A percentile compares a stretch with the other conserved stretches of the same genome.
Conservation (phyloP, 2,329 filamentous ascomycete species). For the Stromatinia cepivora region DNA sequence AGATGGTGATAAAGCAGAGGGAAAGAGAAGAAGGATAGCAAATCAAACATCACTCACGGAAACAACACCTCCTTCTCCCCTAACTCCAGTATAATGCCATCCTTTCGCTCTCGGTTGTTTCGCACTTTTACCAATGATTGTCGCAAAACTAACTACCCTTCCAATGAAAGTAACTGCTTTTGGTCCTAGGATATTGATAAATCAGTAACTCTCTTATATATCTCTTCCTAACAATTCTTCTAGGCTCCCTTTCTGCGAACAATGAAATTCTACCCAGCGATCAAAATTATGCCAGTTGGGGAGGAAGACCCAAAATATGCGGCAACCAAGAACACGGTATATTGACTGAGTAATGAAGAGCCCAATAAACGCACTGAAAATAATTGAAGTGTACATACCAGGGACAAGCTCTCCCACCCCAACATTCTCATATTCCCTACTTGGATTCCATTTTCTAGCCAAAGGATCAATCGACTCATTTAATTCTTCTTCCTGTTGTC, state of each 20-base stretch:
- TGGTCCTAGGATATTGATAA: conserved; percentile 49
- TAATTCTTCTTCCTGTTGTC: conserved; percentile 43
- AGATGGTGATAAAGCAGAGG: background rate
- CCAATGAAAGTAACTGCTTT: conserved; percentile 53
- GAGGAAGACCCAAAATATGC: background rate
- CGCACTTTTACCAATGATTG: conserved; percentile 46
- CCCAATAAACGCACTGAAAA: background rate
- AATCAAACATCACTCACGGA: conserved; percentile 44
- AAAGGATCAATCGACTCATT: conserved; percentile 44
- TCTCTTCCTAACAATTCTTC: too few species aligned
- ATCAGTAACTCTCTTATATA: conserved; percentile 47
- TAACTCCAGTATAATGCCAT: conserved; percentile 55
- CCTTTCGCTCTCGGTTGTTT: conserved; percentile 49
- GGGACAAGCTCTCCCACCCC: background rate
- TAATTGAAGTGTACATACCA: background rate
- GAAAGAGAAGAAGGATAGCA: background rate
- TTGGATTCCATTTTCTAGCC: conserved; percentile 45
- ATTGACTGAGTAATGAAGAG: background rate
- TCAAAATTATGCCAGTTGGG: too few species aligned
- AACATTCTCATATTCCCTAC: conserved; percentile 44
- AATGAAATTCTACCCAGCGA: background rate
- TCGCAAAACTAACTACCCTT: conserved; percentile 56
- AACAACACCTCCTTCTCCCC: conserved; percentile 55
- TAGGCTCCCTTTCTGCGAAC: too few species aligned
- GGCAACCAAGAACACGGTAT: too few species aligned